A percentile compares a stretch with the other conserved stretches of the same genome.
These are phyloP conservation scores for Leccinum boreale DNA, from an alignment of 768 basidiomycete genomes.

Conservation along the genomic window DNA sequence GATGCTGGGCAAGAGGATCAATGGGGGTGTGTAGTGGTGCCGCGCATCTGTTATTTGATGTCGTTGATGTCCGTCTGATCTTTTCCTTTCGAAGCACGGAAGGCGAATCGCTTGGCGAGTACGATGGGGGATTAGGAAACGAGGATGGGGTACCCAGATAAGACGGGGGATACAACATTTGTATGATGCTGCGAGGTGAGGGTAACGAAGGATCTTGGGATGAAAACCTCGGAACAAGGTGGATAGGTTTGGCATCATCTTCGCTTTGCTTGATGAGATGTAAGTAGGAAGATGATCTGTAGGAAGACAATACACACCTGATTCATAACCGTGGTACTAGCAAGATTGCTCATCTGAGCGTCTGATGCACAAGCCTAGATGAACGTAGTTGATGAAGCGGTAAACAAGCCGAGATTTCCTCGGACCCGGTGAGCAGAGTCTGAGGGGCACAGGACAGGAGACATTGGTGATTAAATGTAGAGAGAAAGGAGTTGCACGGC, in stretches of 20 bases:
- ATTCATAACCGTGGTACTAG: not conserved
- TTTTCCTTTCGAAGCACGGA: not conserved
- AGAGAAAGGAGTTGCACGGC: not conserved
- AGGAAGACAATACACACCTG: conserved; percentile 1
- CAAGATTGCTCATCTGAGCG: not conserved
- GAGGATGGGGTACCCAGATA: conserved; percentile 7
- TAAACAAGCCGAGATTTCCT: not conserved
- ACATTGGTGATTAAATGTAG: not conserved
- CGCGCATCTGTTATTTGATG: not conserved
- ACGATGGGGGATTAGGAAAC: conserved; percentile 21
- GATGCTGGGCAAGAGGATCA: conserved; percentile 12
- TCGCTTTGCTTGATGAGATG: conserved; percentile 5
- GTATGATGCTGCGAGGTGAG: conserved; percentile 19
- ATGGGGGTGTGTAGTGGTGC: not conserved
- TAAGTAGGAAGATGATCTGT: conserved; percentile 3
- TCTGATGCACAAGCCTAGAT: not conserved
- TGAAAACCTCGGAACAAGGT: not conserved
- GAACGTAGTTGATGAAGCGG: not conserved
- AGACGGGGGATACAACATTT: conserved; percentile 28
- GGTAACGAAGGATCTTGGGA: conserved; percentile 10
- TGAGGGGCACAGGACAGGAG: not conserved
- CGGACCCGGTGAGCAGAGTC: not conserved
- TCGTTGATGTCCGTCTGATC: not conserved
- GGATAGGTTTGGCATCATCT: not conserved
- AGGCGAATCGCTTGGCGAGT: conserved; percentile 7